Conservation (phyloP, 2,329 filamentous ascomycete species). For the Camillea tinctor region DNA sequence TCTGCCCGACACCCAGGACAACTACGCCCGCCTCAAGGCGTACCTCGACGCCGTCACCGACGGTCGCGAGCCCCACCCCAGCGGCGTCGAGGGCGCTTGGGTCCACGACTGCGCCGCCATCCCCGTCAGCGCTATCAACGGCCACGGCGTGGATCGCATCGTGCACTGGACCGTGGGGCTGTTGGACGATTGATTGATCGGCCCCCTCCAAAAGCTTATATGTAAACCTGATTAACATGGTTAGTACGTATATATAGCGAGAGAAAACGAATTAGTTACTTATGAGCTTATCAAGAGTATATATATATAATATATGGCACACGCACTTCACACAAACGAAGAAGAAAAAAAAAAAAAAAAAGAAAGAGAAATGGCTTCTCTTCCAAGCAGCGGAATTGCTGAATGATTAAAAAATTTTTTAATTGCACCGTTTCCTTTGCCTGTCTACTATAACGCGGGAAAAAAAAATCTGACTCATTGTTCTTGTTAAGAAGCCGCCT, state of each 20-base stretch:
- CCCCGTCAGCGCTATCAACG: conserved; percentile 86
- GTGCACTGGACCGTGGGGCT: conserved; percentile 71
- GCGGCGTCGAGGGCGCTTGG: conserved; percentile 59
- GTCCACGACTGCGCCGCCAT: conserved; percentile 65
- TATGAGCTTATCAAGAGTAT: no score
- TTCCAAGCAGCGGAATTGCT: no score
- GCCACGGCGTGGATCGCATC: conserved; percentile 76
- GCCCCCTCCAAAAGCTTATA: neutral
- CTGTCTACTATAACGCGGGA: no score
- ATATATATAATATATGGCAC: conserved; percentile 1
- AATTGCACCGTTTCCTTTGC: no score
- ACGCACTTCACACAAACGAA: no score
- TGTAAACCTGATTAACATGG: neutral
- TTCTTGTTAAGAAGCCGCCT: no score
- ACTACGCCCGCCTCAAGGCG: conserved; percentile 66
- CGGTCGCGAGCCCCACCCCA: conserved; percentile 69
- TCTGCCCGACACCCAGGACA: conserved; percentile 72
- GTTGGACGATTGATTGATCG: conserved; percentile 45
- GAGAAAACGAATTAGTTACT: no score
- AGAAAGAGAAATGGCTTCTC: no score
- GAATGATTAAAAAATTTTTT: no score
- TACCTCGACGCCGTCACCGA: conserved; percentile 69
- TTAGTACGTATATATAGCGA: neutral
- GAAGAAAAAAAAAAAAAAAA: no score
- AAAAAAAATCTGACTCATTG: no score